Evolutionary conservation across 371 early-diverging fungal genomes (phyloP), one percentile per base, ranked within the genome.

Genomic region (Syncephalastrum sp.): DNA sequence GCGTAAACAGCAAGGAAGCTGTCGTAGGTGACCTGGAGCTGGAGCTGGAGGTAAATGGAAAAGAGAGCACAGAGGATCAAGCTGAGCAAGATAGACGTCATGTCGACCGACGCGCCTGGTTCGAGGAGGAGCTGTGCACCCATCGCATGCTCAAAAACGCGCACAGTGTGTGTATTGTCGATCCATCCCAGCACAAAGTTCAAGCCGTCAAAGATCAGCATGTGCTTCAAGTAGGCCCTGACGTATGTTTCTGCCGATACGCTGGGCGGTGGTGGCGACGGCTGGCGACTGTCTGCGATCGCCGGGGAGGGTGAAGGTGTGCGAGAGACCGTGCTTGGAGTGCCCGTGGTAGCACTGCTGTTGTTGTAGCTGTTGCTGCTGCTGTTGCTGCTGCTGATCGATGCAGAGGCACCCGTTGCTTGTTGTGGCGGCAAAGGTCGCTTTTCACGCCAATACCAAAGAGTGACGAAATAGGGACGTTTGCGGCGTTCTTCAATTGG

Each of bases 31-130:
- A 69, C 47, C 17, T 75, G 69, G 17, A 75, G 42, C 33, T 71
- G 71, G 10, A 63, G 48, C 55, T 75, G 75, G 23, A 75, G 49
- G 50, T 74, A 70, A 5, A 74, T 63, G 23, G 65, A 66, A 24
- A 74, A 74, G 12, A 68, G 25, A 29, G 56, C 57, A 42, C 66
- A 68, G 23, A 65, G 46, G 0, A 33, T 17, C 15, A 63, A 51
- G 42, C 75, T 70, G 3, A 59, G 38, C 8, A 56, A 7, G 10
- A 70, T 44, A 3, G 50, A 29, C 0, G 51, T 41, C 47, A 41
- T 29, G 7, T 16, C 25, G 12, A 54, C 50, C 3, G 47, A 15
- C 25, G 17, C 25, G 8, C 49, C 47, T 42, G 44, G 46, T 42
- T 48, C 33, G n/a, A 56, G 48, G 4, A 33, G 47, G 29, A 17